These are phyloP conservation scores for Verticillium albo-atrum DNA, from an alignment of 2,329 filamentous ascomycete genomes.

Conservation along the genomic window DNA sequence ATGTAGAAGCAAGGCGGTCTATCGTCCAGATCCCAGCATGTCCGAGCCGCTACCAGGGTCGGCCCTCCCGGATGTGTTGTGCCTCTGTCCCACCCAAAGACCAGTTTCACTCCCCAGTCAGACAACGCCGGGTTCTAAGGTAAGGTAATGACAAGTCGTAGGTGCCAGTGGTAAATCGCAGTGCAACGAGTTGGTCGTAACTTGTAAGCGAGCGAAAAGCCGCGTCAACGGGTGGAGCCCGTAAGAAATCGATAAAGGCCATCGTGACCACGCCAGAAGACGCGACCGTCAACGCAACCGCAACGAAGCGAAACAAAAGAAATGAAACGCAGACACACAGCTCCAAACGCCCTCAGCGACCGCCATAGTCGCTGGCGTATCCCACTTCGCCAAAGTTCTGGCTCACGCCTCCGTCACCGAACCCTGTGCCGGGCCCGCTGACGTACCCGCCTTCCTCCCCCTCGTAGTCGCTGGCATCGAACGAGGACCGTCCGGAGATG, in stretches of 20 bases:
- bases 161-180: not conserved
- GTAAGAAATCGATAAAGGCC: not conserved
- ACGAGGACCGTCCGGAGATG: constrained; percentile 73
- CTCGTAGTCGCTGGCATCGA: constrained; percentile 76
- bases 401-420: constrained; percentile 50
- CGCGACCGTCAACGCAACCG: not conserved
- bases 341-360: not conserved
- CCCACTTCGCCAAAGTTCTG: constrained; percentile 52
- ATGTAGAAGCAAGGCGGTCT: not conserved
- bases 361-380: constrained; percentile 47
- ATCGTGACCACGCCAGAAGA: not conserved
- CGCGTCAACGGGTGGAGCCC: not conserved
- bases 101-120: not conserved
- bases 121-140: not conserved
- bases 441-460: constrained; percentile 66
- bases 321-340: not conserved
- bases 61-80: not conserved
- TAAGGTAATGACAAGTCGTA: not conserved
- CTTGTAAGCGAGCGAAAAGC: not conserved
- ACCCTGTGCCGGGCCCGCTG: constrained; percentile 57
- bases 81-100: not conserved
- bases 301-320: not conserved
- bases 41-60: not conserved
- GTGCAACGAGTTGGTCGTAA: not conserved
- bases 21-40: not conserved